Conservation (phyloP, 2,329 filamentous ascomycete genomes). For the Ascochyta koolunga region DNA sequence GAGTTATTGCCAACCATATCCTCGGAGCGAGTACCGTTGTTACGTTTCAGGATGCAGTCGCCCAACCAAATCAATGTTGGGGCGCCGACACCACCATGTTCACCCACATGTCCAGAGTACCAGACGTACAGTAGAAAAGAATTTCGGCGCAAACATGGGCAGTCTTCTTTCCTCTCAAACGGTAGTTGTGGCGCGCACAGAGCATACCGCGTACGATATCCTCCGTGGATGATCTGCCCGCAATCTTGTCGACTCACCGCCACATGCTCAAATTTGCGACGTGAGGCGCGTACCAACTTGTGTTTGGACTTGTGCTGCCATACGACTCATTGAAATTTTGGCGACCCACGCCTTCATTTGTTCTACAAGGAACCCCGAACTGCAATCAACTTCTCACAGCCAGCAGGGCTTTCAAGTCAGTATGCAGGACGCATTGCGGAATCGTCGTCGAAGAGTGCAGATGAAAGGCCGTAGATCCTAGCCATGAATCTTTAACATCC, state of each 20-base stretch:
- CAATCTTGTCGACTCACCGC: slow-evolving; percentile 32
- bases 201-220: slow-evolving; percentile 21
- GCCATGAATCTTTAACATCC: slow-evolving; percentile 14
- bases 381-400: slow-evolving; percentile 22
- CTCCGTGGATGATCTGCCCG: slow-evolving; percentile 30
- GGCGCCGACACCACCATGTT: neutral
- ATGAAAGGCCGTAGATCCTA: slow-evolving; percentile 14
- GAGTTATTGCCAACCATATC: slow-evolving; percentile 14
- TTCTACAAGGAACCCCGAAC: slow-evolving; percentile 5
- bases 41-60: slow-evolving; percentile 30
- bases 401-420: neutral
- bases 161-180: slow-evolving; percentile 30
- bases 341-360: neutral
- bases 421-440: slow-evolving; percentile 2
- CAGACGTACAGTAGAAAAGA: slow-evolving; percentile 16
- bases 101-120: slow-evolving; percentile 4
- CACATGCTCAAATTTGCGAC: slow-evolving; percentile 21
- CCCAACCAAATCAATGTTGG: slow-evolving; percentile 21
- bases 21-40: slow-evolving; percentile 19
- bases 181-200: slow-evolving; percentile 28
- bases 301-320: slow-evolving; percentile 10
- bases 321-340: slow-evolving; percentile 17
- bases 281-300: slow-evolving; percentile 16
- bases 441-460: slow-evolving; percentile 1
- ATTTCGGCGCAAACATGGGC: slow-evolving; percentile 9